Percentiles rank a stretch among this genome's conserved stretches.
These are phyloP conservation scores for Raphidocelis subcapitata DNA, from an alignment of 139 green algal species.

Conservation along the genomic window DNA sequence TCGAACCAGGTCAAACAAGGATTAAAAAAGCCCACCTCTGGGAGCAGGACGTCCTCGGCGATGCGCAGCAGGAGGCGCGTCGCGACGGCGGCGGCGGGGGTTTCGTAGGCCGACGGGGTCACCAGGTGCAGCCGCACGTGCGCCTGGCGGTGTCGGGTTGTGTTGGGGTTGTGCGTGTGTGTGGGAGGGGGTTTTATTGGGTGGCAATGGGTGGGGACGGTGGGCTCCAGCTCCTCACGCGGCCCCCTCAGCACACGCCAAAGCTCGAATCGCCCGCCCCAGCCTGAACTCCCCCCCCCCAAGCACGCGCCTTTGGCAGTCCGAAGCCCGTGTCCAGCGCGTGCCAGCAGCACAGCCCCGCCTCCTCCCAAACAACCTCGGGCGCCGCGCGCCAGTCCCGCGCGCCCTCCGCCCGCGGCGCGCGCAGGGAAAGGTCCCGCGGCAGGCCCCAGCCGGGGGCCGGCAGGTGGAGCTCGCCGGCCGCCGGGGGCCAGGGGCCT, in stretches of 20 bases:
- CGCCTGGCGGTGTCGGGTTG: constrained; percentile 19
- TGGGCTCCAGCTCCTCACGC: too few relatives aligned
- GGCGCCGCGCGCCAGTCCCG: background rate
- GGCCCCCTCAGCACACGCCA: too few relatives aligned
- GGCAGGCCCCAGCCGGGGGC: constrained; percentile 27
- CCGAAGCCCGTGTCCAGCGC: constrained; percentile 35
- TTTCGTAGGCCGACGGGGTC: constrained; percentile 31
- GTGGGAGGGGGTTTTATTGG: too few relatives aligned
- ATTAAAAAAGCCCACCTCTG: too few relatives aligned
- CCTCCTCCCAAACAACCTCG: background rate
- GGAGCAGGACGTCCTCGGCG: constrained; percentile 31
- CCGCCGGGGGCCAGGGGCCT: background rate
- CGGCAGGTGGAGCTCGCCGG: constrained; percentile 22
- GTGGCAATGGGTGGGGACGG: too few relatives aligned
- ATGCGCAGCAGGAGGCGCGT: constrained; percentile 34
- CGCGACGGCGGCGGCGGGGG: constrained; percentile 24
- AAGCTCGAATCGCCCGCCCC: too few relatives aligned
- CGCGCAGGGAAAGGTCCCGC: constrained; percentile 6
- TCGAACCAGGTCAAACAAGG: background rate
- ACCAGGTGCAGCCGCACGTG: constrained; percentile 38
- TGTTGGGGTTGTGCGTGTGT: too few relatives aligned
- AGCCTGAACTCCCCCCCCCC: background rate
- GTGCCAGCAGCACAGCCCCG: constrained; percentile 37
- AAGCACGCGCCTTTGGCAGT: constrained; percentile 39
- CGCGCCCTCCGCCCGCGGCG: background rate